These are phyloP conservation scores for Boletus subparvulus DNA, from an alignment of 768 basidiomycete genomes.

Conservation along the genomic window DNA sequence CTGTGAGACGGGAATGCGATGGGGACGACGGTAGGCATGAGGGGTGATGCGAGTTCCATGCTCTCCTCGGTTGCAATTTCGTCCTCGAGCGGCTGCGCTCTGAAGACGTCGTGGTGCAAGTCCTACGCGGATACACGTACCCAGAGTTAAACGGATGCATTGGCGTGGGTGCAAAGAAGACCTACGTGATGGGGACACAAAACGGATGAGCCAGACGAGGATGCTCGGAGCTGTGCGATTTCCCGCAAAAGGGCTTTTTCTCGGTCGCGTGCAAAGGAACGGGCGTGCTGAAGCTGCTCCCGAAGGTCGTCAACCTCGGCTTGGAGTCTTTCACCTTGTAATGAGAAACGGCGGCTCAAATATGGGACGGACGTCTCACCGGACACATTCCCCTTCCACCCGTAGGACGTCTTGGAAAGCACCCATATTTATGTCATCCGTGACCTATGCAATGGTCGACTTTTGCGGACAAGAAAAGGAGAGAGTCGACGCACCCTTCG, in stretches of 20 bases:
- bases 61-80: conserved; percentile 40
- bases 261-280: conserved; percentile 24
- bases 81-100: conserved; percentile 31
- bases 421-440: conserved; percentile 15
- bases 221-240: conserved; percentile 21
- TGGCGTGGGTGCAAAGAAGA: not conserved
- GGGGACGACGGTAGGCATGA: conserved; percentile 36
- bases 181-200: conserved; percentile 3
- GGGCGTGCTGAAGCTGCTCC: conserved; percentile 30
- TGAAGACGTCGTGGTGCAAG: conserved; percentile 1
- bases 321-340: conserved; percentile 28
- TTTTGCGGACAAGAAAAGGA: not conserved
- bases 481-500: conserved; percentile 20
- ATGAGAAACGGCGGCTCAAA: not conserved
- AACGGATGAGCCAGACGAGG: conserved; percentile 1
- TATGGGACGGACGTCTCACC: conserved; percentile 23
- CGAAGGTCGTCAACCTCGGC: conserved; percentile 29
- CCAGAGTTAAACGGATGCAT: not conserved
- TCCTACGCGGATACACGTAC: conserved; percentile 2
- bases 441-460: conserved; percentile 6
- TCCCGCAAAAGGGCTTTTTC: conserved; percentile 37
- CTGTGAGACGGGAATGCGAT: not conserved
- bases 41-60: conserved; percentile 56
- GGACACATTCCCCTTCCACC: conserved; percentile 37
- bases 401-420: conserved; percentile 25